A percentile compares a stretch with the other conserved stretches of the same genome.
Evolutionary conservation across 2,329 filamentous ascomycete genomes (phyloP).

Genomic region (Talaromyces sp.): DNA sequence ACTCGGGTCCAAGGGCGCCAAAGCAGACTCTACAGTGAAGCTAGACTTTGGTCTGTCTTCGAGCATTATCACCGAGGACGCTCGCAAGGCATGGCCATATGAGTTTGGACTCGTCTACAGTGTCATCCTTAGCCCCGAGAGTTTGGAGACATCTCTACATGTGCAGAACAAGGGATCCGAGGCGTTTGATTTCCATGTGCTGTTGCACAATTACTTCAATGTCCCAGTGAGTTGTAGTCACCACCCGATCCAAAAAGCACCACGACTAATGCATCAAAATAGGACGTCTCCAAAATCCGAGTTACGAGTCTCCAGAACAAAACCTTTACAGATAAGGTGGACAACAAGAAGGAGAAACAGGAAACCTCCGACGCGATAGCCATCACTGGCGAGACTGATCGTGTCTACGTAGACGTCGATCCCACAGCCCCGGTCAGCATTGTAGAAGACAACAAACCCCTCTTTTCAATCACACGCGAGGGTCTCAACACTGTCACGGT

Average conservation of each 20-base stretch:
- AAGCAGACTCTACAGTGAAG: slow-evolving; percentile 68
- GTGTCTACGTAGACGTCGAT: slow-evolving; percentile 68
- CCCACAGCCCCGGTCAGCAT: slow-evolving; percentile 42
- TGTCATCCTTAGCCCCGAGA: slow-evolving; percentile 72
- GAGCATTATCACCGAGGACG: slow-evolving; percentile 62
- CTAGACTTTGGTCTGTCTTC: slow-evolving; percentile 90
- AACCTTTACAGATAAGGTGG: slow-evolving; percentile 79
- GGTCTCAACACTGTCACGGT: slow-evolving; percentile 84
- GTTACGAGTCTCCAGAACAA: slow-evolving; percentile 73
- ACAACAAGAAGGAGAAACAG: slow-evolving; percentile 57
- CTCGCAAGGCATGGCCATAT: slow-evolving; percentile 72
- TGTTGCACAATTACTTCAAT: slow-evolving; percentile 86
- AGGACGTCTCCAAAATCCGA: slow-evolving; percentile 73
- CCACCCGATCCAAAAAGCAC: neutral
- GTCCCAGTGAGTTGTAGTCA: slow-evolving; percentile 59
- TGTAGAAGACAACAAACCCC: slow-evolving; percentile 47
- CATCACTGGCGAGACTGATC: slow-evolving; percentile 77
- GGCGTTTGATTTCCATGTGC: slow-evolving; percentile 83
- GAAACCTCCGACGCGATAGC: slow-evolving; percentile 60
- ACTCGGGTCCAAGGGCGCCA: slow-evolving; percentile 19
- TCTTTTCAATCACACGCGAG: slow-evolving; percentile 73
- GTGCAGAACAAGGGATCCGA: slow-evolving; percentile 80
- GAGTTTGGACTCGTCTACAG: slow-evolving; percentile 90
- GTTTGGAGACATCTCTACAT: slow-evolving; percentile 74
- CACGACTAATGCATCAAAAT: neutral